Base-by-base conservation (phyloP, 768 basidiomycete genomes). In the Lyophyllum decastes region DNA sequence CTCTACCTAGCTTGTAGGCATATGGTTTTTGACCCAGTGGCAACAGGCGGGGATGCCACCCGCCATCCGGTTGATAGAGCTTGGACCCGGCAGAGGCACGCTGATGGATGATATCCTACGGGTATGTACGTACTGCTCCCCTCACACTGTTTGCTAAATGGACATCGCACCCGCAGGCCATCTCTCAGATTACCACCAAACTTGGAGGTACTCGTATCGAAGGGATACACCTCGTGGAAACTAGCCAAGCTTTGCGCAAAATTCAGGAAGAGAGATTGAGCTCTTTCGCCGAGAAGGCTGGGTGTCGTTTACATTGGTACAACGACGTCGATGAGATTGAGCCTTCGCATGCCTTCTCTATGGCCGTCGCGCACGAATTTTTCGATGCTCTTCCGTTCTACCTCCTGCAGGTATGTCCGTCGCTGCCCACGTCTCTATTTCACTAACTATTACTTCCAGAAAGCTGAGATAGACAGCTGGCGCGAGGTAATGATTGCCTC, bases 341-440 rank as follows among this genome's bases (percentile, higher is more conserved):
- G 0, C 72, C 67, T 58, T 64, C 78, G 17, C 73, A 76, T 10
- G 68, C 71, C 49, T 98, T 87, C 70, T 95, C 94, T 0, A 86
- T 97, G 78, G 70, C 97, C 22, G 75, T 98, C 16, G 97, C 97
- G 0, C 95, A 99, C 71, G 97, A 98, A 68, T 96, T 98, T 74
- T 98, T 99, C 61, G 97, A 98, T 69, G 95, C 95, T 0, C 78
- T 99, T 44, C 96, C 97, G 0, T 87, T 98, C 47, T 92, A 97
- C 70, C 76, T 95, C 35, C 75, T 98, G 35, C 87, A 96, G 78
- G 95, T 94, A 61, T 11, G 78, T 68, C 12, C 19, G 1, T 12
- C 41, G 5, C 40, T 47, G 35, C 38, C 46, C 5, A n/a, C 33
- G 21, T 14, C 46, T 41, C 17, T 30, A 27, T 38, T 7, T 48